phyloP scores from a whole-genome alignment of 306 rosid genomes.

The Sicyos baderoa region DNA sequence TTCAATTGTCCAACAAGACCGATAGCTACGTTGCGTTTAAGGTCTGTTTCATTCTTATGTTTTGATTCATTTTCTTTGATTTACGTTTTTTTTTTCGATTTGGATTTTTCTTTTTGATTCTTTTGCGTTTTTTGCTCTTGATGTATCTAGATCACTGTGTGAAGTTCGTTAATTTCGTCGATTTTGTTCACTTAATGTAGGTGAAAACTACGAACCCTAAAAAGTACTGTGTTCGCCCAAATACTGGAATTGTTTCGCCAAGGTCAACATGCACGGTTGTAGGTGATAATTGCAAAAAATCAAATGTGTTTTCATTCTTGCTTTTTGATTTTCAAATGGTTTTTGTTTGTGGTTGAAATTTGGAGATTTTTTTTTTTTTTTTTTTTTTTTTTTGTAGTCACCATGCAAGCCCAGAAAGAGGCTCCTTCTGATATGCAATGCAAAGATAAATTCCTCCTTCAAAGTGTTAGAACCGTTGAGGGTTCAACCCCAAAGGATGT shows the following conservation, averaged over 20 bases:
- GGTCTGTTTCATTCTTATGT: constrained; percentile 29
- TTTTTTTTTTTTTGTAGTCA: constrained; percentile 34
- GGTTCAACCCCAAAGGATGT: constrained; percentile 50
- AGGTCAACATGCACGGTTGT: constrained; percentile 73
- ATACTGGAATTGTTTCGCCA: constrained; percentile 78
- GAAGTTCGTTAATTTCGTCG: not conserved
- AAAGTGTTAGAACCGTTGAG: constrained; percentile 54
- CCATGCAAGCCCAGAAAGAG: constrained; percentile 95
- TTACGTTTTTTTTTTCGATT: not conserved
- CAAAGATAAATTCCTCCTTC: constrained; percentile 92
- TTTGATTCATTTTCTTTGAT: not conserved
- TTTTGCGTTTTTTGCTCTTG: not conserved
- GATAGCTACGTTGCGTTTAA: constrained; percentile 80
- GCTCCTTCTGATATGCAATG: constrained; percentile 80
- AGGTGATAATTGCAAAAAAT: constrained; percentile 37
- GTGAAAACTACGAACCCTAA: constrained; percentile 92
- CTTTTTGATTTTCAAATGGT: not conserved
- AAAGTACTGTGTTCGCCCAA: constrained; percentile 97
- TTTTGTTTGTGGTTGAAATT: constrained; percentile 10
- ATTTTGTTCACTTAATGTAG: constrained; percentile 29
- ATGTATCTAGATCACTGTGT: not conserved
- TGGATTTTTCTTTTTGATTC: too few relatives aligned
- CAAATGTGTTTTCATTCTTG: not conserved
- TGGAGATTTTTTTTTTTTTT: not conserved
- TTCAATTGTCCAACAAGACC: constrained; percentile 72